Base-by-base conservation (phyloP, 495 filamentous ascomycete genomes). In the Lasiosphaeris hirsuta region DNA sequence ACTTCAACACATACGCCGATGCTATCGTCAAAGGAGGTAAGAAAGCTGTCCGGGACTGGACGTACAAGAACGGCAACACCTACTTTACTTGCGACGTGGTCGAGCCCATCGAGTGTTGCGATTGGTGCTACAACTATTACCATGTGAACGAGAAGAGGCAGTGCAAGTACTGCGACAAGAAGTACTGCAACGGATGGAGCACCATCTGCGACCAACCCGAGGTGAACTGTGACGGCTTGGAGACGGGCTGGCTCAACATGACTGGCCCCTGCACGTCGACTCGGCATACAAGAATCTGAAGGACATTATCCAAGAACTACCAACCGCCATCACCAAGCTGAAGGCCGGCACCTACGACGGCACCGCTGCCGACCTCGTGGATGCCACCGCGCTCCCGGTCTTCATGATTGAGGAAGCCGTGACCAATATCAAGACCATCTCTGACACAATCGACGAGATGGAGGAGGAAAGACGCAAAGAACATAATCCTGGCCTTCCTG, bases 321-420 rank as follows among this genome's bases (percentile, higher is more conserved):
- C 42, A n/a, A 13, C 9, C 13, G 14, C 18, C 2, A 13, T 47
- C 10, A 34, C 10, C 1, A 9, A 56, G 41, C 34, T 63, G 0
- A 15, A 34, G 10, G 23, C 23, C 10, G 23, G 19, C 33, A 34
- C 8, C 10, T 63, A 51, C 56, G 38, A 19, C 14, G 51, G 51
- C 43, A n/a, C 14, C 19, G 53, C 23, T 19, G 51, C 35, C 18
- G 63, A 63, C 47, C 33, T 61, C 2, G 34, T 61, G 34, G 41
- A 66, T 10, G 36, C 49, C 7, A 15, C 59, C 34, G 52, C 64
- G 4, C 55, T 66, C 49, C 64, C 58, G 3, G 56, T 66, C 0
- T 60, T 66, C 39, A 61, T 66, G 61, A 54, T 64, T 15, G 34
- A 13, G 15, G 54, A 63, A 41, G 60, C 63, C 7, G 33, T 62